phyloP scores from a whole-genome alignment of 192 early-diverging fungal species.

The Geranomyces variabilis region DNA sequence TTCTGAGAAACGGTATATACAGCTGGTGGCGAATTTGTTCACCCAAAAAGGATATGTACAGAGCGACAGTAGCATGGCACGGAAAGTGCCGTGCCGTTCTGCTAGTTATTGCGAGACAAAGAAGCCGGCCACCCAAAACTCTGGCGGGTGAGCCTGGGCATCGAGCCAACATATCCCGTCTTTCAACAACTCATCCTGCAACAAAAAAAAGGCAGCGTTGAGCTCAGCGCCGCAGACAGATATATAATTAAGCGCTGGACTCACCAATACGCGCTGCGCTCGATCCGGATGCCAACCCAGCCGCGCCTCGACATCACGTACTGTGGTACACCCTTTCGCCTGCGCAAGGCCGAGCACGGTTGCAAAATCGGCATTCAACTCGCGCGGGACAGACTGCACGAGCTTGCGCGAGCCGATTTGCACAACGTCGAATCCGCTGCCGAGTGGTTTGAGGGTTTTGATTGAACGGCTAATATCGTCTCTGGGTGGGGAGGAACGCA shows the following conservation, averaged over 20 bases:
- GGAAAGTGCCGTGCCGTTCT: neutral
- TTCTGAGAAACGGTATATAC: no score
- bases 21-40: no score
- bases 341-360: constrained; percentile 73
- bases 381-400: constrained; percentile 87
- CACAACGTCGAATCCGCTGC: constrained; percentile 85
- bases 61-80: no score
- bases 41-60: no score
- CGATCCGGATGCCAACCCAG: constrained; percentile 66
- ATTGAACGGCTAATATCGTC: constrained; percentile 90
- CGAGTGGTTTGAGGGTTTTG: constrained; percentile 83
- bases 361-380: constrained; percentile 83
- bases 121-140: constrained; percentile 52
- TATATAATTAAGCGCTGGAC: constrained; percentile 17
- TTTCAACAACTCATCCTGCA: constrained; percentile 66
- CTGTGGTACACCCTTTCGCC: constrained; percentile 48
- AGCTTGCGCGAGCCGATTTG: constrained; percentile 77
- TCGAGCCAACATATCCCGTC: constrained; percentile 82
- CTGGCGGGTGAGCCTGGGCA: constrained; percentile 50
- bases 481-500: constrained; percentile 33
- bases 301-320: constrained; percentile 35
- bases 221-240: neutral
- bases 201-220: neutral
- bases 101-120: constrained; percentile 21
- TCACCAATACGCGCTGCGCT: constrained; percentile 59